Base-by-base conservation (phyloP, 2,329 filamentous ascomycete species). In the Pseudogymnoascus sp. region DNA sequence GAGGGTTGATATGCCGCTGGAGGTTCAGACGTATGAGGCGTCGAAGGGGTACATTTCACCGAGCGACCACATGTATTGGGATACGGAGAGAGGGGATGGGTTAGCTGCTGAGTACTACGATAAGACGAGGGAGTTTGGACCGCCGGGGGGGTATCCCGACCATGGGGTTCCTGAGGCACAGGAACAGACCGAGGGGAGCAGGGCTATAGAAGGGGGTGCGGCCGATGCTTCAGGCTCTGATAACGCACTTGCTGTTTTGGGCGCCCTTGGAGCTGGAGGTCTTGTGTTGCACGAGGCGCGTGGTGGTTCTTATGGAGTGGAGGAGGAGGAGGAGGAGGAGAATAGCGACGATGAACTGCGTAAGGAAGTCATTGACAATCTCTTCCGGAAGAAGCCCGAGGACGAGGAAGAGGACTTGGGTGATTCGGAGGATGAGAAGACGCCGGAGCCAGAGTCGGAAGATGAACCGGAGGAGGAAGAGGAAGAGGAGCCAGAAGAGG, bases 1-100 rank as follows among this genome's bases (percentile, higher is more conserved):
- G 63, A 65, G 62, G 45, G 41, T 16, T 45, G 45, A 65, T 54
- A 34, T 48, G 37, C 34, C 51, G 57, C 31, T 16, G 31, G 60
- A 45, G 41, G 63, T 51, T 1, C 45, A 51, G 21, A 51, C 45
- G 6, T 51, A 51, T 21, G 45, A 51, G 23, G 14, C 45, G 13
- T 25, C 45, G 6, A 51, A 51, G 13, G 45, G 45, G 23, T 51
- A 51, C 10, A 51, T 51, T 3, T 51, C 45, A 28, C 45, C 45
- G 45, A 51, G 45, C 45, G 45, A 51, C 13, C 45, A 51, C 45
- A 51, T n/a, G 45, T 28, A 51, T 28, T 51, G 45, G 45, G 45
- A 51, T 6, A n/a, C 11, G 13, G 45, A 51, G 23, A 21, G 45
- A 1, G 13, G 14, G 1, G 45, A 51, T 3, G 45, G 45, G 23